Conservation (phyloP, 78 protist species). For the Dictyostelium intermedium region DNA sequence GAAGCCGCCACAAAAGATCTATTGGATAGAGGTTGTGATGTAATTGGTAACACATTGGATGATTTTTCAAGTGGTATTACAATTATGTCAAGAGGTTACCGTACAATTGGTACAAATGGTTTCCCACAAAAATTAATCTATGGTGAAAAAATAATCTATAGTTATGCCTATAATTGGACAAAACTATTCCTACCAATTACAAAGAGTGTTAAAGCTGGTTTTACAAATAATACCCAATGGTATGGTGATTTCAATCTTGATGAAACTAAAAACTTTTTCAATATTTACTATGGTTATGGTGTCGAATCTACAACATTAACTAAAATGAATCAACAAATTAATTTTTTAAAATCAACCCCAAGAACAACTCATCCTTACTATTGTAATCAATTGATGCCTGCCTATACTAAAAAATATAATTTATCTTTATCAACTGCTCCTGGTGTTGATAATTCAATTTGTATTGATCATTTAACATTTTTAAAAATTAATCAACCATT, state of each 20-base stretch:
- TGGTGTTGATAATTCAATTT: not conserved
- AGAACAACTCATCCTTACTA: constrained; percentile 1
- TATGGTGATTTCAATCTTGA: not conserved
- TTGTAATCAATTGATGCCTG: not conserved
- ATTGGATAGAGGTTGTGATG: constrained; percentile 10
- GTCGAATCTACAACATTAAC: not conserved
- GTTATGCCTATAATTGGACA: constrained; percentile 43
- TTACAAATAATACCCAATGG: not conserved
- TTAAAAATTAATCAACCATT: constrained; percentile 16
- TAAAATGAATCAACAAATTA: not conserved
- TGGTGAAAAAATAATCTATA: constrained; percentile 16
- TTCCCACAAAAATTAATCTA: not conserved
- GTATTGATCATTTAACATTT: constrained; percentile 3
- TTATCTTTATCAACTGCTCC: not conserved
- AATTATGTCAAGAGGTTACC: not conserved
- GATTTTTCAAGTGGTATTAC: constrained; percentile 9
- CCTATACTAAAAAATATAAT: not conserved
- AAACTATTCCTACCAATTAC: not conserved
- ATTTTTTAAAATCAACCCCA: not conserved
- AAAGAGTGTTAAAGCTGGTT: not conserved
- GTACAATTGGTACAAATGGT: constrained; percentile 57
- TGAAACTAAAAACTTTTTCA: not conserved
- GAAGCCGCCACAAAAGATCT: constrained; percentile 10
- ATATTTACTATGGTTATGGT: not conserved
- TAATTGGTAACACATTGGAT: constrained; percentile 27